Evolutionary conservation across 1,284 basidiomycete genomes (phyloP), one percentile per base, ranked within the genome.

Genomic region (Cerioporus squamosus): DNA sequence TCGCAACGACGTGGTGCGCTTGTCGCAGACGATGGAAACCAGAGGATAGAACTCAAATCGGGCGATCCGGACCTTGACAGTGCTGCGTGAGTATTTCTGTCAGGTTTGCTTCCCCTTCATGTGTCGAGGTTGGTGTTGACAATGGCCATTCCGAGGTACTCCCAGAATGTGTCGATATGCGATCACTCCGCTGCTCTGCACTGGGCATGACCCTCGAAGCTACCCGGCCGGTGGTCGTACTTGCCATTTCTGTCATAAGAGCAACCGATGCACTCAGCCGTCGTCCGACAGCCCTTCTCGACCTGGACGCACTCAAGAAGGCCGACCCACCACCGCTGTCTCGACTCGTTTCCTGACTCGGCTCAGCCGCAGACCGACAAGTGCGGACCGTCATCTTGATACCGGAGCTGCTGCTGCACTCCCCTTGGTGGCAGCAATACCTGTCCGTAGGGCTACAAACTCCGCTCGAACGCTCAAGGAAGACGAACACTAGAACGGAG

Each of bases 161-260:
- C 24, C n/a, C 8, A 17, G 33, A 26, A n/a, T 44, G 47, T 5
- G 54, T 40, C 23, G 49, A 15, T 39, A 18, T 45, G 44, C 55
- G 55, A 56, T 51, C 55, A 56, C 24, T 36, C 44, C 48, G 55
- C 49, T 36, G 33, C 29, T 43, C 29, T 8, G 22, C 20, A 38
- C 36, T 50, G 31, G n/a, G 26, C 54, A 45, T 18, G 22, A 20
- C 23, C 24, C 18, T 39, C 38, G 52, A 53, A 42, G 8, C 33
- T 36, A 36, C 33, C 33, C 10, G 33, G 14, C 33, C 33, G 33
- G 10, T 36, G 33, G 33, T 7, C 33, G 33, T 36, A 36, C 33
- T 36, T 36, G 33, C 9, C 33, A 10, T 10, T 14, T 12, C 33
- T 12, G 33, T 10, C 10, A 12, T 10, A 36, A 36, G 8, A 36